Evolutionary conservation across 2,329 filamentous ascomycete genomes (phyloP), one percentile per base, ranked within the genome.

Genomic region (Stylonectria norvegica): DNA sequence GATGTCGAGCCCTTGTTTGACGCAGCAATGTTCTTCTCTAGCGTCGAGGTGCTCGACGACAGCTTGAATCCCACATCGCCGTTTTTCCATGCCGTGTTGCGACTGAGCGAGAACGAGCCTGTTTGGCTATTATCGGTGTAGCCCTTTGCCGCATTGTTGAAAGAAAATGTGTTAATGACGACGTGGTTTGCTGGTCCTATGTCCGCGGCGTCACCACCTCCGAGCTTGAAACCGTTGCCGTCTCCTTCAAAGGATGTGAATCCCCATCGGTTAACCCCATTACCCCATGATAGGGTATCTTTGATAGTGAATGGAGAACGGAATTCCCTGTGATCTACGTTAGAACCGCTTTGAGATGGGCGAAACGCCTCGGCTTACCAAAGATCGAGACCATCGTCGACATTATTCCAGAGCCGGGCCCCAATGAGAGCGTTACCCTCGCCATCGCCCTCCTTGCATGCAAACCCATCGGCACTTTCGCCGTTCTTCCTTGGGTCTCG

Each of bases 401-500:
- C 71, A 20, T 75, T 75, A 38, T 75, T 64, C 69, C 69, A 75
- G 0, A 74, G 60, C 14, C 71, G 64, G 0, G 69, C 66, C 5
- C 68, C 68, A 19, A 65, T 63, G 5, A 74, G 48, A 2, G 68
- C 47, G 36, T 75, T 75, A 7, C 71, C 71, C 15, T 62, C 62
- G 3, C 71, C 71, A 2, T 55, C 60, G 5, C 72, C 71, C 31
- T 68, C 64, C 51, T 75, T 75, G 52, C 64, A 67, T 2, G 64
- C 71, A 31, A 74, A 70, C 1, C 71, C 71, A 38, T 75, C 71
- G 8, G 72, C 71, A 27, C 65, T 70, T 53, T 75, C 71, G 11
- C 71, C 71, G 31, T 75, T 75, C 59, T 74, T 75, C 35, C 71
- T 65, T 5, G 71, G 71, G 32, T 71, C 68, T 0, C 67, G 64